phyloP scores from a whole-genome alignment of 176 grass and related monocot species.

The Lolium perenne region DNA sequence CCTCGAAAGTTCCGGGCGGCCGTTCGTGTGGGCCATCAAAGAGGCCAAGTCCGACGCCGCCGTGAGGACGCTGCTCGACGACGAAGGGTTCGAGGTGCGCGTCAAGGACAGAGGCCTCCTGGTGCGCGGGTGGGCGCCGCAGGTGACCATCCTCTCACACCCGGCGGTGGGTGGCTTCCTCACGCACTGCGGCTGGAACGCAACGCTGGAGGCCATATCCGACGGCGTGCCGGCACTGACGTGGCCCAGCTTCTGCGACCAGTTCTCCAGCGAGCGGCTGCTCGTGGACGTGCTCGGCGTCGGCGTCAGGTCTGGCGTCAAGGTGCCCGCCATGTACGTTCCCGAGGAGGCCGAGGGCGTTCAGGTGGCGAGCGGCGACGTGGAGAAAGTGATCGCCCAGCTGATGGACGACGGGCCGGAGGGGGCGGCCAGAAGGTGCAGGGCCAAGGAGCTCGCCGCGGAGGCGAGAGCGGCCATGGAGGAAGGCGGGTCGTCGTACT shows the following conservation, averaged over 20 bases:
- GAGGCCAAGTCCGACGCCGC: background rate
- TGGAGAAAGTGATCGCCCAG: constrained; percentile 17
- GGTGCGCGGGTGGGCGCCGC: constrained; percentile 58
- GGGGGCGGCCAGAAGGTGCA: constrained; percentile 9
- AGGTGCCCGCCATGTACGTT: background rate
- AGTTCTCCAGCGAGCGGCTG: no score
- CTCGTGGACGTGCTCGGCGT: background rate
- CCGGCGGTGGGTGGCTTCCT: constrained; percentile 52
- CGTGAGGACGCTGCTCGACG: constrained; percentile 45
- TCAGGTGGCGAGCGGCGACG: constrained; percentile 14
- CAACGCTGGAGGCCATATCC: constrained; percentile 48
- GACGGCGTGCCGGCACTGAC: constrained; percentile 15
- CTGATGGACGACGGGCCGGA: constrained; percentile 43
- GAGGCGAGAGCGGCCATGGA: no score
- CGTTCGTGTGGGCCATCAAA: constrained; percentile 49
- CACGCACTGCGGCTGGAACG: constrained; percentile 73
- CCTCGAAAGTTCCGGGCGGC: constrained; percentile 43
- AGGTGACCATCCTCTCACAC: constrained; percentile 65
- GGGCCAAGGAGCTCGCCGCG: background rate
- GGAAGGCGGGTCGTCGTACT: constrained; percentile 33
- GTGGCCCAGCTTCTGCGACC: no score
- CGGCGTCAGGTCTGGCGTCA: constrained; percentile 38
- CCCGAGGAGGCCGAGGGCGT: background rate
- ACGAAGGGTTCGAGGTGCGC: constrained; percentile 50
- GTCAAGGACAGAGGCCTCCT: constrained; percentile 52